Evolutionary conservation across 2,329 filamentous ascomycete species (phyloP).

Genomic region (Bipolaris sorokiniana): DNA sequence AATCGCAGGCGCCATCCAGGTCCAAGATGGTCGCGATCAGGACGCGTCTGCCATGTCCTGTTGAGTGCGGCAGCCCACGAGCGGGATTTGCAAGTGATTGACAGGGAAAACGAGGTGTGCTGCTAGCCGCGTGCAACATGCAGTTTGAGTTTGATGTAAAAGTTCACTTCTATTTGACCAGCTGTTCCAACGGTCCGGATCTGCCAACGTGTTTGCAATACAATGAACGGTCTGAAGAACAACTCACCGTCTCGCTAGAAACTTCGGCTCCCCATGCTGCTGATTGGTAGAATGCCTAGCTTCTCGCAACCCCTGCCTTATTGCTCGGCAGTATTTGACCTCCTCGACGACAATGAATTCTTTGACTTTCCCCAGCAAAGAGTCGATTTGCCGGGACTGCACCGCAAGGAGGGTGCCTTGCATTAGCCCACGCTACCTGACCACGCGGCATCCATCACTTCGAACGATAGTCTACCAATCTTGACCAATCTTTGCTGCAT

Average conservation of each 20-base stretch:
- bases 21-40: background rate
- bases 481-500: constrained; percentile 1
- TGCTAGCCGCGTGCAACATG: background rate
- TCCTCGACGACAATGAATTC: constrained; percentile 5
- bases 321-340: constrained; percentile 4
- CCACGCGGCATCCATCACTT: constrained; percentile 7
- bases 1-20: background rate
- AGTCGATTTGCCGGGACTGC: constrained; percentile 3
- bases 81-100: constrained; percentile 1
- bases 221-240: background rate
- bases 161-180: constrained; percentile 2
- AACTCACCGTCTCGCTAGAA: background rate
- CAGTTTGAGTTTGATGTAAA: background rate
- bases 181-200: constrained; percentile 4
- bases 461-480: constrained; percentile 12
- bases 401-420: constrained; percentile 14
- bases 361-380: constrained; percentile 4
- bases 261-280: background rate
- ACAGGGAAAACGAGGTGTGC: constrained; percentile 1
- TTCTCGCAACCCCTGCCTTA: constrained; percentile 2
- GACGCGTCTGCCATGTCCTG: background rate
- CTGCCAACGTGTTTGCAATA: constrained; percentile 8
- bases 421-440: constrained; percentile 9
- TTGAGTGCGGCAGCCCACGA: background rate
- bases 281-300: background rate